phyloP scores from a whole-genome alignment of 2,329 filamentous ascomycete species.

The Ophiostoma fasciatum region DNA sequence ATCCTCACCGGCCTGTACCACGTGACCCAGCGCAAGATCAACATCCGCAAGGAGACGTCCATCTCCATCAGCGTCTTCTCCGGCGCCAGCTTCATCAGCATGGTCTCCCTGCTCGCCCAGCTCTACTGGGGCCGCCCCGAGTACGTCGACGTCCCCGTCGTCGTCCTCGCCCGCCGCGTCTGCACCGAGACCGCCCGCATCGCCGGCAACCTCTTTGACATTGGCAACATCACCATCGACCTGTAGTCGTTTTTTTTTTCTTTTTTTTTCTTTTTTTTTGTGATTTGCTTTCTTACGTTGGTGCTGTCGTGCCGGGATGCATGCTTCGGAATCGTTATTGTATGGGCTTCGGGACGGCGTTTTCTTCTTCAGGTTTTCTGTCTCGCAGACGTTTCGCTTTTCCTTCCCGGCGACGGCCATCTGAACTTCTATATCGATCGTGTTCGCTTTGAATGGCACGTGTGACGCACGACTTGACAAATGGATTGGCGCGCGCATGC shows the following conservation, averaged over 20 bases:
- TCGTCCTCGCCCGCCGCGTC: constrained; percentile 24
- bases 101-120: constrained; percentile 53
- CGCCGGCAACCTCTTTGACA: constrained; percentile 11
- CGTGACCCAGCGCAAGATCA: constrained; percentile 62
- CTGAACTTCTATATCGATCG: too few relatives aligned
- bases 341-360: background rate
- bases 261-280: background rate
- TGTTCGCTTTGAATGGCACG: too few relatives aligned
- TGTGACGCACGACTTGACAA: too few relatives aligned
- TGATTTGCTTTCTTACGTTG: background rate
- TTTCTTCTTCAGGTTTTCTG: background rate
- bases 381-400: background rate
- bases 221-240: constrained; percentile 12
- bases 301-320: background rate
- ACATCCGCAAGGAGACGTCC: constrained; percentile 64
- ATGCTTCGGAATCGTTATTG: background rate
- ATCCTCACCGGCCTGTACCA: constrained; percentile 63
- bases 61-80: constrained; percentile 67
- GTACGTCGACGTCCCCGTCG: constrained; percentile 44
- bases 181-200: constrained; percentile 7
- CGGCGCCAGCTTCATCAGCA: constrained; percentile 60
- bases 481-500: too few relatives aligned
- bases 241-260: constrained; percentile 1
- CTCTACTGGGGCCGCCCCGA: constrained; percentile 47
- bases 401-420: background rate